Base-by-base conservation (phyloP, 1,284 basidiomycete genomes). In the Ganoderma meredithae region DNA sequence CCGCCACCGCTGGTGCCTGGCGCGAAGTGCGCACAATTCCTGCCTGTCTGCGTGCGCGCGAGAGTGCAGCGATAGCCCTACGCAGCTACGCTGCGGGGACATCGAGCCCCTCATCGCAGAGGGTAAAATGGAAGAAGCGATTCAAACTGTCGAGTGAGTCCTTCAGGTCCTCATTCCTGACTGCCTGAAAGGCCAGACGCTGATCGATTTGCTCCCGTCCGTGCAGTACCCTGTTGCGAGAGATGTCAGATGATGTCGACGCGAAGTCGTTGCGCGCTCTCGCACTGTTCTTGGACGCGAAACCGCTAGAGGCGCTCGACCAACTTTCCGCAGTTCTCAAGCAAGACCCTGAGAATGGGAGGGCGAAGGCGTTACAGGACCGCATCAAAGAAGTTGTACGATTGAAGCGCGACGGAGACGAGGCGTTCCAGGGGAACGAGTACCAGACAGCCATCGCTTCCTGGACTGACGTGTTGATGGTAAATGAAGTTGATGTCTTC, bases 11-110 rank as follows among this genome's bases (percentile, higher is more conserved):
- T n/a, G n/a, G n/a, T n/a, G n/a, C n/a, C n/a, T n/a, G n/a, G n/a
- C n/a, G n/a, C n/a, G n/a, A n/a, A n/a, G n/a, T n/a, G n/a, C n/a
- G n/a, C n/a, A n/a, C n/a, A n/a, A n/a, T n/a, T n/a, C n/a, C n/a
- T n/a, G n/a, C n/a, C n/a, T n/a, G n/a, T 56, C 33, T 4, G 52
- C 68, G 3, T 66, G 69, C 33, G 63, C 60, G 19, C 66, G 69
- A 12, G 68, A 75, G 47, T 55, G 62, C 41, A 62, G 62, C 22
- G 62, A 63, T n/a, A 36, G 68, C 0, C 71, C 74, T 0, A 33
- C 65, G 1, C 65, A 67, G 39, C 62, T 73, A 12, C 68, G 66
- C 10, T 74, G 74, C 59, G 74, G 71, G 73, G 58, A 64, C 7
- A 63, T 75, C 25, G 71, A 69, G 59, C 44, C 72, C 41, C 52